Evolutionary conservation across 352 stramenopile species (phyloP).

Genomic region (Phytopythium cucurbitacearum): DNA sequence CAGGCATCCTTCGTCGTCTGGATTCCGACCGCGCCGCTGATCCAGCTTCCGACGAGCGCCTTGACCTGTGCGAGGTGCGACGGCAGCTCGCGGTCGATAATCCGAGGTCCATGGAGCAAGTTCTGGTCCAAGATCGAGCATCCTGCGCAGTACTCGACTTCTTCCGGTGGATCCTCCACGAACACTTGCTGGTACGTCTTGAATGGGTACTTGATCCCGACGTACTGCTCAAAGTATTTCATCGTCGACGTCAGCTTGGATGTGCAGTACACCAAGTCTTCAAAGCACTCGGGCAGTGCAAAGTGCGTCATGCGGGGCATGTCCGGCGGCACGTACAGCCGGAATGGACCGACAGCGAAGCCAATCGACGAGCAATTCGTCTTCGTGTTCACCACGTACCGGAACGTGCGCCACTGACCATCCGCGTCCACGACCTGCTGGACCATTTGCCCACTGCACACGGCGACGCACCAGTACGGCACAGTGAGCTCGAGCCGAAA

Average conservation of each 20-base stretch:
- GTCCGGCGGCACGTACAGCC: slow-evolving; percentile 65
- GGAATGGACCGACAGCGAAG: slow-evolving; percentile 77
- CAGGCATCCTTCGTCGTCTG: slow-evolving; percentile 84
- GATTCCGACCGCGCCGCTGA: slow-evolving; percentile 72
- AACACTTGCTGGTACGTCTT: slow-evolving; percentile 88
- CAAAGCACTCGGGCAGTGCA: slow-evolving; percentile 66
- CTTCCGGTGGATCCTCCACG: slow-evolving; percentile 75
- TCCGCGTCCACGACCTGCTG: slow-evolving; percentile 60
- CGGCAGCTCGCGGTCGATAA: slow-evolving; percentile 78
- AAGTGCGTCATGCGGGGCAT: slow-evolving; percentile 86
- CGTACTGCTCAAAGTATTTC: slow-evolving; percentile 70
- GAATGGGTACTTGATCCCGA: slow-evolving; percentile 75
- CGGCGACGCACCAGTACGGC: slow-evolving; percentile 74
- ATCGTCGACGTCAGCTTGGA: slow-evolving; percentile 68
- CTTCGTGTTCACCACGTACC: slow-evolving; percentile 77
- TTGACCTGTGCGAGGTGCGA: slow-evolving; percentile 84
- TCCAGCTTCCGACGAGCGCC: slow-evolving; percentile 72
- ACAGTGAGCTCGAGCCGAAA: slow-evolving; percentile 78
- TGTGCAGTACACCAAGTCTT: slow-evolving; percentile 73
- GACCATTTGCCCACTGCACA: slow-evolving; percentile 83
- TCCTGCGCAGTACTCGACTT: slow-evolving; percentile 65
- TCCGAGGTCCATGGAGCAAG: slow-evolving; percentile 61
- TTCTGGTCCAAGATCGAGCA: slow-evolving; percentile 76
- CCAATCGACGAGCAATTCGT: slow-evolving; percentile 79
- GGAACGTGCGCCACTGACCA: slow-evolving; percentile 60